These are phyloP conservation scores for Phyllosticta citribraziliensis DNA, from an alignment of 2,329 filamentous ascomycete genomes.

Conservation along the genomic window DNA sequence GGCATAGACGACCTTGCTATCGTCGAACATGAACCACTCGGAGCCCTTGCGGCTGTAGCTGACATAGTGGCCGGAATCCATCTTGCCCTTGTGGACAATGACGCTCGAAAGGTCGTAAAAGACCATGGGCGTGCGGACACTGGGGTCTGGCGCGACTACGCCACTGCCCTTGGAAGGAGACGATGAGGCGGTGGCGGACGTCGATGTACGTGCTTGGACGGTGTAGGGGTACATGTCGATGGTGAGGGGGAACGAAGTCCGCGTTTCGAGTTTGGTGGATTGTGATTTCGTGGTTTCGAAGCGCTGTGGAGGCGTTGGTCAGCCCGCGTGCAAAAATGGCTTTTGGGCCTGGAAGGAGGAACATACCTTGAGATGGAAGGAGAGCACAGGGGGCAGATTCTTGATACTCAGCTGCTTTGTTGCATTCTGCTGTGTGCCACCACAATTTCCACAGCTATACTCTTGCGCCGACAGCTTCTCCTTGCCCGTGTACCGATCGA, in stretches of 20 bases:
- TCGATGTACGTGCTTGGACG: constrained; percentile 41
- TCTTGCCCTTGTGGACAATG: constrained; percentile 85
- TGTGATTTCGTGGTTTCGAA: constrained; percentile 69
- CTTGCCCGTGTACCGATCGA: constrained; percentile 78
- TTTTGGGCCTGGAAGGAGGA: background rate
- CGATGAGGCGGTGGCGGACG: background rate
- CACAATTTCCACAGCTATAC: constrained; percentile 77
- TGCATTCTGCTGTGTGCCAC: constrained; percentile 61
- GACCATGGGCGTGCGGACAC: constrained; percentile 40
- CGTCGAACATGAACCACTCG: constrained; percentile 93
- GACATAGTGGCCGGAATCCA: constrained; percentile 86
- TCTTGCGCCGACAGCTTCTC: constrained; percentile 68
- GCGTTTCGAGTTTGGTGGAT: constrained; percentile 79
- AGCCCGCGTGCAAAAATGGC: background rate
- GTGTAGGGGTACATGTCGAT: constrained; percentile 90
- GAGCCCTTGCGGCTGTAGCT: constrained; percentile 79
- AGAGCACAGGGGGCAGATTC: constrained; percentile 75
- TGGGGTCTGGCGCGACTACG: constrained; percentile 20
- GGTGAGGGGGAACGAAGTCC: constrained; percentile 73
- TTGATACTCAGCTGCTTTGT: constrained; percentile 78
- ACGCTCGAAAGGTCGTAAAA: constrained; percentile 83
- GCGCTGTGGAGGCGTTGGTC: constrained; percentile 33
- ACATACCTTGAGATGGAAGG: constrained; percentile 80
- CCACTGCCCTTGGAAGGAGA: background rate
- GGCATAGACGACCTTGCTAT: constrained; percentile 81